A percentile compares a stretch with the other conserved stretches of the same genome.
Conservation (phyloP, 2,329 filamentous ascomycete species). For the Talaromyces amestolkiae region DNA sequence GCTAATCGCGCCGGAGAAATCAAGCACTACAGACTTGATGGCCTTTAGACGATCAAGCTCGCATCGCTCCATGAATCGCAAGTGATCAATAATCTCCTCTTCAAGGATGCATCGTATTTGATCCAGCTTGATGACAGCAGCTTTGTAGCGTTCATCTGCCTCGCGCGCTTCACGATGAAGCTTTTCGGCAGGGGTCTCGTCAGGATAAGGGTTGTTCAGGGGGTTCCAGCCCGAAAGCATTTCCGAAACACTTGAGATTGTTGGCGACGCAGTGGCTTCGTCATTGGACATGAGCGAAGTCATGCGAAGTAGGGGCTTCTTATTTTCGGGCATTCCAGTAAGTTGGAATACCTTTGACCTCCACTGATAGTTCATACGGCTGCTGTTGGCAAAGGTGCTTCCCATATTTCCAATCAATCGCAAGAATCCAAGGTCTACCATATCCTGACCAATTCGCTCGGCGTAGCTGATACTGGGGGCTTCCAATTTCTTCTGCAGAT, state of each 20-base stretch:
- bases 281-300: constrained; percentile 67
- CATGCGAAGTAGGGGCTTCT: constrained; percentile 67
- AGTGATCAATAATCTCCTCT: constrained; percentile 86
- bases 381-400: constrained; percentile 94
- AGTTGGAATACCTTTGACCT: constrained; percentile 85
- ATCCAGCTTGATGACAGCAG: constrained; percentile 79
- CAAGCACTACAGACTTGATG: constrained; percentile 95
- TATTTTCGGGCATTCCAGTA: constrained; percentile 85
- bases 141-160: constrained; percentile 91
- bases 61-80: constrained; percentile 95
- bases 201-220: constrained; percentile 83
- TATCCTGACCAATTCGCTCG: constrained; percentile 90
- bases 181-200: constrained; percentile 84
- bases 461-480: constrained; percentile 84
- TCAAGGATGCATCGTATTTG: constrained; percentile 91
- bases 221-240: constrained; percentile 92
- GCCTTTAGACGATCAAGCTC: constrained; percentile 94
- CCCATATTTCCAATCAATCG: constrained; percentile 91
- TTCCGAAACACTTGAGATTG: constrained; percentile 79
- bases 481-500: constrained; percentile 83
- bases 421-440: constrained; percentile 81
- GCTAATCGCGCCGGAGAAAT: constrained; percentile 95
- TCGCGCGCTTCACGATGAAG: constrained; percentile 85
- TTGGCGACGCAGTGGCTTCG: constrained; percentile 69
- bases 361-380: constrained; percentile 97